These are phyloP conservation scores for Pleurotus djamor DNA, from an alignment of 768 basidiomycete genomes.

Conservation along the genomic window DNA sequence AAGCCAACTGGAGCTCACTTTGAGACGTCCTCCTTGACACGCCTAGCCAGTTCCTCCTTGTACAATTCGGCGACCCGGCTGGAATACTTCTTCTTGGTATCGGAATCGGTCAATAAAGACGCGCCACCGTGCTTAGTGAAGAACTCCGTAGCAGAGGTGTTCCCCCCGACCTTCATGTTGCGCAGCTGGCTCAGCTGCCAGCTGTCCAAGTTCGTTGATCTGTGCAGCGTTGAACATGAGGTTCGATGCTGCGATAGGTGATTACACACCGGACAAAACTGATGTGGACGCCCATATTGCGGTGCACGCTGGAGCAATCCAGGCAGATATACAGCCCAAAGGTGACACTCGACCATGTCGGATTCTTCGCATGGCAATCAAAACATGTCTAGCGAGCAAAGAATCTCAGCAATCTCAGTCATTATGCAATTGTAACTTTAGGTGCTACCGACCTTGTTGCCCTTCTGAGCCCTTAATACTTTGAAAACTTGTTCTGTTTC, in stretches of 20 bases:
- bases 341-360: slow-evolving; percentile 96
- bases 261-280: slow-evolving; percentile 84
- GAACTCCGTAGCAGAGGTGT: slow-evolving; percentile 83
- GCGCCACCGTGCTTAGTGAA: slow-evolving; percentile 85
- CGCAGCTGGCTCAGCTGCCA: slow-evolving; percentile 93
- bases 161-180: slow-evolving; percentile 96
- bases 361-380: slow-evolving; percentile 94
- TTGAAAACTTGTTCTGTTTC: slow-evolving; percentile 88
- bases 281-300: slow-evolving; percentile 98
- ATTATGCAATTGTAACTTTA: neutral
- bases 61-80: slow-evolving; percentile 83
- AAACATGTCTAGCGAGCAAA: slow-evolving; percentile 68
- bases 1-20: slow-evolving; percentile 42
- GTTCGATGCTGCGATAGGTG: neutral
- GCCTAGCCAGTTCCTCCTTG: slow-evolving; percentile 84
- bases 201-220: slow-evolving; percentile 94
- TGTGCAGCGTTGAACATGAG: slow-evolving; percentile 25
- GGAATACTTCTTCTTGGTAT: slow-evolving; percentile 89
- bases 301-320: slow-evolving; percentile 92
- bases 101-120: slow-evolving; percentile 64
- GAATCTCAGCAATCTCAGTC: slow-evolving; percentile 1
- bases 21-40: slow-evolving; percentile 72
- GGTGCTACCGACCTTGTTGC: slow-evolving; percentile 63
- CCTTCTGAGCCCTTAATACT: slow-evolving; percentile 79
- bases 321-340: slow-evolving; percentile 98